phyloP scores from a whole-genome alignment of 2,329 filamentous ascomycete genomes.

The Alternaria solani region DNA sequence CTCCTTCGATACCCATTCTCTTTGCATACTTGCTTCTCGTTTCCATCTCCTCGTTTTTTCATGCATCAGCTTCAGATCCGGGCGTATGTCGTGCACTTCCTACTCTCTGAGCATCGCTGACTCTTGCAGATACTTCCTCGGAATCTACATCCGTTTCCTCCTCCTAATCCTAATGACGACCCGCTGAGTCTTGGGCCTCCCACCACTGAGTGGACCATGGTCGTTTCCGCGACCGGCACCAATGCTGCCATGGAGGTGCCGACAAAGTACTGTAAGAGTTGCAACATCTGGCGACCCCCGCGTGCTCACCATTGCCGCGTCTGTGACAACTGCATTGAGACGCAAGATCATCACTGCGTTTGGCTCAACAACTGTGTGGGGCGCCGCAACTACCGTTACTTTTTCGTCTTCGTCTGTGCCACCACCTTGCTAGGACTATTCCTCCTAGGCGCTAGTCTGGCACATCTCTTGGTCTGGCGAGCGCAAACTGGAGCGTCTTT shows the following conservation, averaged over 20 bases:
- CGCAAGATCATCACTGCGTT: conserved; percentile 96
- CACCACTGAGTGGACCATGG: conserved; percentile 92
- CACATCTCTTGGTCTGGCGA: conserved; percentile 79
- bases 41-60: conserved; percentile 90
- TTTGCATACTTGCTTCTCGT: conserved; percentile 94
- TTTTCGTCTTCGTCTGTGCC: conserved; percentile 87
- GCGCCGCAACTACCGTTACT: conserved; percentile 96
- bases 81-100: conserved; percentile 70
- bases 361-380: conserved; percentile 99
- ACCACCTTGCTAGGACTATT: conserved; percentile 80
- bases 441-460: conserved; percentile 78
- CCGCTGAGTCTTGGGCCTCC: conserved; percentile 82
- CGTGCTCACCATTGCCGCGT: conserved; percentile 95
- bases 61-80: conserved; percentile 90
- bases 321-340: conserved; percentile 97
- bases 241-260: conserved; percentile 96
- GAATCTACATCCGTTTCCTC: conserved; percentile 89
- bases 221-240: conserved; percentile 76
- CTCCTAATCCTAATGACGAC: conserved; percentile 76
- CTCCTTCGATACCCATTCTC: conserved; percentile 84
- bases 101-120: conserved; percentile 24
- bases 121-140: conserved; percentile 80
- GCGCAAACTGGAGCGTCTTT: conserved; percentile 72
- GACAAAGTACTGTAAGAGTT: conserved; percentile 97
- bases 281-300: conserved; percentile 95